Evolutionary conservation across 164 flowering plant species (phyloP), one percentile per base, ranked within the genome.

Genomic region (Aristolochia contorta): DNA sequence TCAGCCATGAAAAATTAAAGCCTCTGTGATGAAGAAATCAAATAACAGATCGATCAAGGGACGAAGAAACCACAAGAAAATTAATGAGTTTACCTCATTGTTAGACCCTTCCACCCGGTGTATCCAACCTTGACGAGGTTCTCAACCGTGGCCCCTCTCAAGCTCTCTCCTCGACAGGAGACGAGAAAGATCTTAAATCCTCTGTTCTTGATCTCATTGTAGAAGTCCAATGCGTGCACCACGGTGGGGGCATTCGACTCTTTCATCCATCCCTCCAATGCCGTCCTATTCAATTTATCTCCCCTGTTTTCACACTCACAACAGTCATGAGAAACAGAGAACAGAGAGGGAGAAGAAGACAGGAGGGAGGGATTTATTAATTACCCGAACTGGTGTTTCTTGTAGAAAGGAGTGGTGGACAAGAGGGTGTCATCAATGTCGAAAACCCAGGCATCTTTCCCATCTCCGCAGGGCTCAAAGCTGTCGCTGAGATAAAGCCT

Each of bases 391-490:
- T 71, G 70, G 65, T 84, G 83, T 7, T 77, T 75, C 77, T 78
- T 83, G 72, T 57, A 84, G 74, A 79, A 85, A 72, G 96, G 86
- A 15, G 82, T 61, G 20, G 83, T 79, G 15, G 96, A 83, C 12
- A 87, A 66, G 16, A 85, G 78, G 0, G 91, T 84, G 22, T 85
- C 89, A 64, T 87, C 91, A 15, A 85, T 61, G 30, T 85, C 87
- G 27, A 87, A 87, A 53, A 87, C 75, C 91, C 91, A 87, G 1
- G 91, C 89, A 66, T 85, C 91, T 30, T 63, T 69, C 0, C 80
- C 87, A 64, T 85, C 89, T 32, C 75, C 75, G 20, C 64, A 46
- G 55, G 75, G 37, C 2, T 22, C 56, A 65, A 84, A 80, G 37
- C 67, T 63, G 21, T 65, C 65, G 59, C 71, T 75, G 8, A 85